These are phyloP conservation scores for Tricholoma terreum DNA, from an alignment of 768 basidiomycete genomes.

Conservation along the genomic window DNA sequence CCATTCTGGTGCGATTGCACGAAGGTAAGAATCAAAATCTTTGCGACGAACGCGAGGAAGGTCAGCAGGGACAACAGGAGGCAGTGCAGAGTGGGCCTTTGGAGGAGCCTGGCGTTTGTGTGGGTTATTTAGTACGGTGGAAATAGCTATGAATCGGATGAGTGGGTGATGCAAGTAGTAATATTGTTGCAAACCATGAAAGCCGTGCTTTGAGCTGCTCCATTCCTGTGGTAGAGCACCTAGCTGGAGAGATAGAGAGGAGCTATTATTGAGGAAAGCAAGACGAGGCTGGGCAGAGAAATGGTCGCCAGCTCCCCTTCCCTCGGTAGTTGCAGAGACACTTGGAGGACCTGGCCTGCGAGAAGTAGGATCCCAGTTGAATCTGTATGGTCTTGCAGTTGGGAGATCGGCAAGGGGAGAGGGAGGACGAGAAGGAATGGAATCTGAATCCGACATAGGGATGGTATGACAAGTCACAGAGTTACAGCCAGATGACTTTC, in stretches of 20 bases:
- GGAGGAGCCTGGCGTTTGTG: slow-evolving; percentile 82
- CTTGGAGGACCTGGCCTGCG: slow-evolving; percentile 65
- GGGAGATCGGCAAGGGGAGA: slow-evolving; percentile 42
- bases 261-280: slow-evolving; percentile 48
- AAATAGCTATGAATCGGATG: slow-evolving; percentile 64
- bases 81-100: slow-evolving; percentile 80
- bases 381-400: slow-evolving; percentile 62
- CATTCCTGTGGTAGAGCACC: slow-evolving; percentile 60
- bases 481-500: no score
- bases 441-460: slow-evolving; percentile 45
- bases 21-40: slow-evolving; percentile 84
- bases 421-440: slow-evolving; percentile 55
- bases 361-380: slow-evolving; percentile 68
- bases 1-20: slow-evolving; percentile 72
- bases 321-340: slow-evolving; percentile 69
- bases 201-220: slow-evolving; percentile 82
- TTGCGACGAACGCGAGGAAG: slow-evolving; percentile 77
- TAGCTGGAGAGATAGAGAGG: slow-evolving; percentile 40
- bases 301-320: slow-evolving; percentile 54
- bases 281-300: slow-evolving; percentile 52
- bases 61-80: slow-evolving; percentile 66
- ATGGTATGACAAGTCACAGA: no score
- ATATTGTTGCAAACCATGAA: slow-evolving; percentile 63
- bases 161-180: neutral
- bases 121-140: slow-evolving; percentile 90